Conservation (phyloP, 495 filamentous ascomycete genomes). For the Penicillium coprophilum region DNA sequence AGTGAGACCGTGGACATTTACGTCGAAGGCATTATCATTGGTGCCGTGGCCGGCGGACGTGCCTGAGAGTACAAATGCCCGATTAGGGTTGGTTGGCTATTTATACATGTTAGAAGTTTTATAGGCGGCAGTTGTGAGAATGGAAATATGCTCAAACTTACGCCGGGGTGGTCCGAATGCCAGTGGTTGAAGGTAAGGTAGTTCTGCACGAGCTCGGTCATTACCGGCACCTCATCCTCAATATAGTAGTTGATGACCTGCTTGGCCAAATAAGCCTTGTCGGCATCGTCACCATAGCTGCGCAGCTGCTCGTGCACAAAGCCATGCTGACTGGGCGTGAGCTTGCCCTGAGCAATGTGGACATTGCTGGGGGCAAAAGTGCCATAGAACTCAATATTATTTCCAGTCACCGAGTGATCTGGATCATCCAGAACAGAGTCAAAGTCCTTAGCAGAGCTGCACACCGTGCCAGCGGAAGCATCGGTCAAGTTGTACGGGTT, state of each 20-base stretch:
- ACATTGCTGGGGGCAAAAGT: conserved; percentile 43
- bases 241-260: conserved; percentile 55
- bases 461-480: conserved; percentile 35
- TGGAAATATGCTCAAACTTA: conserved; percentile 21
- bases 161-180: conserved; percentile 50
- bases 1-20: conserved; percentile 33
- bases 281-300: conserved; percentile 30
- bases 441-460: conserved; percentile 42
- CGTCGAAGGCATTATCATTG: conserved; percentile 44
- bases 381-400: conserved; percentile 53
- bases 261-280: conserved; percentile 37
- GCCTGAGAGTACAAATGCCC: conserved; percentile 46
- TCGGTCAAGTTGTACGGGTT: conserved; percentile 46
- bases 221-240: conserved; percentile 48
- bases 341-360: conserved; percentile 34
- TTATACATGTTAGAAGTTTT: conserved; percentile 12
- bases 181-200: conserved; percentile 54
- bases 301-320: conserved; percentile 52
- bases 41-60: conserved; percentile 48
- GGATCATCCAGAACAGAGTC: conserved; percentile 51
- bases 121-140: not conserved
- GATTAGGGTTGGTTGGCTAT: conserved; percentile 51
- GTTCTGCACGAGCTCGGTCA: conserved; percentile 49
- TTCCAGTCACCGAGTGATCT: conserved; percentile 49
- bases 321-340: conserved; percentile 39